Percentiles rank a stretch among this genome's conserved stretches.
phyloP scores from a whole-genome alignment of 2,329 filamentous ascomycete species.

The Cladobotryum protrusum region DNA sequence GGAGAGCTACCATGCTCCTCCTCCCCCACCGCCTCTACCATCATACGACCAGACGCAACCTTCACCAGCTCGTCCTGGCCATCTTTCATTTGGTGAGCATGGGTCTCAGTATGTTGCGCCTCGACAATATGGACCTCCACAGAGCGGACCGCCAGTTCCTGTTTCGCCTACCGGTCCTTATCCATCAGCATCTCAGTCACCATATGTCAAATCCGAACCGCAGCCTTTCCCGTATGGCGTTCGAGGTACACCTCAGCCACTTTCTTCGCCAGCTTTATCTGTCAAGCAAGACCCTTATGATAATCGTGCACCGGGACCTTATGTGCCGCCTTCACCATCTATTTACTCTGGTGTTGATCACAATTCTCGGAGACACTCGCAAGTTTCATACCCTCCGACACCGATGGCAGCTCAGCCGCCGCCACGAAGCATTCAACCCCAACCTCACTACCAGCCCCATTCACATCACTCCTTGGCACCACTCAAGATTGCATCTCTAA shows the following conservation, averaged over 20 bases:
- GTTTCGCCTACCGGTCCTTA: conserved; percentile 29
- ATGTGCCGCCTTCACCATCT: conserved; percentile 34
- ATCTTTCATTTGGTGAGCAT: conserved; percentile 31
- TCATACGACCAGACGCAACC: conserved; percentile 25
- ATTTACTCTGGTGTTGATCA: conserved; percentile 22
- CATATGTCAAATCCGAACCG: conserved; percentile 33
- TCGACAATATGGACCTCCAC: conserved; percentile 32
- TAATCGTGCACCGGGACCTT: conserved; percentile 31
- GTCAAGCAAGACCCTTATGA: conserved; percentile 31
- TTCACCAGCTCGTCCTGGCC: conserved; percentile 18
- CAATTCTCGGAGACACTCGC: conserved; percentile 26
- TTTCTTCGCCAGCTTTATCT: conserved; percentile 24
- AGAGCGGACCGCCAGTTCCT: conserved; percentile 25
- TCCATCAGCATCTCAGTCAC: conserved; percentile 31
- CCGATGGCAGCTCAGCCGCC: conserved; percentile 23
- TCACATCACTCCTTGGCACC: conserved; percentile 27
- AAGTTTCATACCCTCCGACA: conserved; percentile 22
- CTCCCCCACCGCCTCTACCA: conserved; percentile 25
- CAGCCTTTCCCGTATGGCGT: conserved; percentile 32
- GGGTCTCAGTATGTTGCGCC: conserved; percentile 30
- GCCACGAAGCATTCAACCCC: conserved; percentile 12
- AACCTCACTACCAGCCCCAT: conserved; percentile 6
- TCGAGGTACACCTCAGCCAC: conserved; percentile 24
- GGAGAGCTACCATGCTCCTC: conserved; percentile 35
- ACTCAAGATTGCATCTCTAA: conserved; percentile 30